Conservation (phyloP, 805 yeast species). For the Yarrowia sp. region DNA sequence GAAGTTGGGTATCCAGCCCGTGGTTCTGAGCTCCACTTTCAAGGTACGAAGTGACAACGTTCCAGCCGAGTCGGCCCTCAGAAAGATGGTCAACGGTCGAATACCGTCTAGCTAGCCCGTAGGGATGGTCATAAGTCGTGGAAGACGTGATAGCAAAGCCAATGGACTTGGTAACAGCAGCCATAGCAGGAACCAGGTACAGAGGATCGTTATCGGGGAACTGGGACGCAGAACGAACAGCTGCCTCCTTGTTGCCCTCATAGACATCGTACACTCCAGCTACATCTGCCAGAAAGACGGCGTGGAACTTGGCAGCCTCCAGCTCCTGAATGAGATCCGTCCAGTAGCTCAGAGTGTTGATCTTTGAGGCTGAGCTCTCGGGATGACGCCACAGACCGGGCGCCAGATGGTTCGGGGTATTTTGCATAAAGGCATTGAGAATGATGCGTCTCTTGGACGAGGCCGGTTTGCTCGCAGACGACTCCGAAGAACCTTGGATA, state of each 20-base stretch:
- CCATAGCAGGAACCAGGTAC: constrained; percentile 54
- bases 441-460: constrained; percentile 46
- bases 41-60: constrained; percentile 56
- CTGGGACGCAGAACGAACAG: constrained; percentile 51
- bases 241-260: constrained; percentile 52
- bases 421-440: constrained; percentile 54
- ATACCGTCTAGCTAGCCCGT: constrained; percentile 54
- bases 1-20: constrained; percentile 52
- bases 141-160: constrained; percentile 55
- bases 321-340: constrained; percentile 51
- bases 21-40: constrained; percentile 55
- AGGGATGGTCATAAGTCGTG: constrained; percentile 56
- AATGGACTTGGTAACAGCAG: constrained; percentile 54
- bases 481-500: not conserved
- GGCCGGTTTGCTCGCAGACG: not conserved
- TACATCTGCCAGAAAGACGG: constrained; percentile 54
- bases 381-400: constrained; percentile 55
- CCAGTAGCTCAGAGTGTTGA: constrained; percentile 52
- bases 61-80: constrained; percentile 58
- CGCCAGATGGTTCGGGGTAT: constrained; percentile 44
- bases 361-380: constrained; percentile 48
- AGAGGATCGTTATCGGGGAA: constrained; percentile 54
- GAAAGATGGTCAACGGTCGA: constrained; percentile 57
- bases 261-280: constrained; percentile 54
- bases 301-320: constrained; percentile 53